Evolutionary conservation across 139 green algal species (phyloP), one percentile per base, ranked within the genome.

Genomic region (Chlamydomonas sphaeroides): DNA sequence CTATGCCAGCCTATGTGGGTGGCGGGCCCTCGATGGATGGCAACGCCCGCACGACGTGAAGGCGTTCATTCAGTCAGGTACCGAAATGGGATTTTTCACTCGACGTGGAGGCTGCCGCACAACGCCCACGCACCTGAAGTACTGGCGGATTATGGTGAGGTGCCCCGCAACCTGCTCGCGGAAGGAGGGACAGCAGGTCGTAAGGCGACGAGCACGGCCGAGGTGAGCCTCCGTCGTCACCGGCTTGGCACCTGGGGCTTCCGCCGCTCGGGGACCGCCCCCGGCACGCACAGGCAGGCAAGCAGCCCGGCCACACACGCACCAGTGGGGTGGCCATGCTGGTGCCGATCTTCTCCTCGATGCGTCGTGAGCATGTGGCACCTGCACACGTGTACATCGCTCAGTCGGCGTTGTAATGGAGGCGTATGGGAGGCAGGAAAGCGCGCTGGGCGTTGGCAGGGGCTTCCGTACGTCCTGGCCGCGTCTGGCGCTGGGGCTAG

Each of bases 271-370:
- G n/a, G n/a, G n/a, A n/a, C n/a, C n/a, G n/a, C n/a, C n/a, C n/a
- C n/a, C n/a, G 8, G 56, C 56, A 65, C 15, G 23, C 5, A 11
- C 56, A 65, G 56, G 23, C 23, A 65, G 23, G 11, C 56, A 10
- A 11, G 23, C 23, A 5, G 56, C 56, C 5, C 26, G 56, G 78
- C 14, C 84, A 68, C 0, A 80, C 88, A 21, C 84, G 76, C 15
- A 94, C 88, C 56, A 88, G 51, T 8, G 87, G 87, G 7, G 95
- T 96, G 0, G 95, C 92, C 95, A 98, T 98, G 35, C 88, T 95
- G 3, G 95, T 98, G 32, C 95, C 95, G 79, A 86, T 86, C 21
- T 42, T 53, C 41, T 53, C 41, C 30, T 61, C 53, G 32, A 75
- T 10, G 56, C 6, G 6, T 17, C 15, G 8, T 39, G 41, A 61